These are phyloP conservation scores for Cystofilobasidium ferigula DNA, from an alignment of 768 basidiomycete species.

Conservation along the genomic window DNA sequence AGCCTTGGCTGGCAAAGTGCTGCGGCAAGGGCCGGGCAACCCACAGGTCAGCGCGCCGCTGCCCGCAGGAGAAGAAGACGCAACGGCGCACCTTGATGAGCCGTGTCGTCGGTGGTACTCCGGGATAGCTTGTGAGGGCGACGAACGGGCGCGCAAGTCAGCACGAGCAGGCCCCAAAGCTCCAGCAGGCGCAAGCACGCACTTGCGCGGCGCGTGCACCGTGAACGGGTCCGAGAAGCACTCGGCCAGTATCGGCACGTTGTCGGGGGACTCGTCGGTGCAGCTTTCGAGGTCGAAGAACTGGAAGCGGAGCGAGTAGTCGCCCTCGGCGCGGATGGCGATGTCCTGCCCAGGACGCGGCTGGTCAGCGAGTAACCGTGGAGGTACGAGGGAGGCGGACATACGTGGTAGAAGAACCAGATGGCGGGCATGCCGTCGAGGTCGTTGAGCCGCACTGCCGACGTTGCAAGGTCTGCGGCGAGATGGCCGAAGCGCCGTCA, in stretches of 20 bases:
- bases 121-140: slow-evolving; percentile 14
- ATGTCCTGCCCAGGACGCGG: slow-evolving; percentile 13
- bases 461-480: slow-evolving; percentile 19
- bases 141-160: background rate
- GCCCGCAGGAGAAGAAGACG: background rate
- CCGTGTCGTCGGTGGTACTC: slow-evolving; percentile 15
- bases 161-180: background rate
- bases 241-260: slow-evolving; percentile 13
- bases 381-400: background rate
- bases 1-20: slow-evolving; percentile 21
- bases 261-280: slow-evolving; percentile 6
- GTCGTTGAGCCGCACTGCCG: slow-evolving; percentile 6
- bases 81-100: background rate
- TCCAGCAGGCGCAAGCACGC: background rate
- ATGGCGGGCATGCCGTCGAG: slow-evolving; percentile 11
- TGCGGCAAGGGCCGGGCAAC: background rate
- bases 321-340: slow-evolving; percentile 22
- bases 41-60: background rate
- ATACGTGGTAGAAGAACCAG: slow-evolving; percentile 21
- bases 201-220: slow-evolving; percentile 20
- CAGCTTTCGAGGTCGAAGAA: slow-evolving; percentile 16
- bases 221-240: slow-evolving; percentile 17
- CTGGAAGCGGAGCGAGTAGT: slow-evolving; percentile 19
- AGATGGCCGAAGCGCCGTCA: no score
- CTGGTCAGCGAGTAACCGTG: background rate